Evolutionary conservation across 345 rosid species (phyloP).

Genomic region (Conringia planisiliqua): DNA sequence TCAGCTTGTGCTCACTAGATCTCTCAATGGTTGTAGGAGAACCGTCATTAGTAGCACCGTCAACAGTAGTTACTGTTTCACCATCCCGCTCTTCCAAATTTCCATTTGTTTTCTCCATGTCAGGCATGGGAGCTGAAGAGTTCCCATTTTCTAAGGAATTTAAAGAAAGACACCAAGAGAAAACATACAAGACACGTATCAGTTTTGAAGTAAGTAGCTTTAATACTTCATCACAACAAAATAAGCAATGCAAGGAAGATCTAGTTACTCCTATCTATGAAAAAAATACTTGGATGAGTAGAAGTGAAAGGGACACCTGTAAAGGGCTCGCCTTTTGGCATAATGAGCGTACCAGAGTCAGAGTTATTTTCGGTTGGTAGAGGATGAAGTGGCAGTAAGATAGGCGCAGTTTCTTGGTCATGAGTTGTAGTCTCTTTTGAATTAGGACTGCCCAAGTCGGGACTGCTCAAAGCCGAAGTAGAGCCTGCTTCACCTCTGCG

Average conservation of each 20-base stretch:
- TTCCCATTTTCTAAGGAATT: conserved; percentile 31
- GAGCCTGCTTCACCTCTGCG: conserved; percentile 51
- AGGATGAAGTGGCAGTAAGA: conserved; percentile 20
- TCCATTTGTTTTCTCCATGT: conserved; percentile 31
- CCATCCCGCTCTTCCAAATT: conserved; percentile 17
- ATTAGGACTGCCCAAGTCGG: conserved; percentile 26
- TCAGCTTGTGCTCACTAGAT: conserved; percentile 15
- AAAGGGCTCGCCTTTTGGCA: neutral
- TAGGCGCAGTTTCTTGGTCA: conserved; percentile 9
- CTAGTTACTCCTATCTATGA: neutral
- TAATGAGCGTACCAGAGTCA: neutral
- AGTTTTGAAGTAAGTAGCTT: neutral
- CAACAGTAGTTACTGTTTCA: conserved; percentile 6
- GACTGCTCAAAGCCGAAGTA: conserved; percentile 26
- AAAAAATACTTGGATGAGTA: neutral
- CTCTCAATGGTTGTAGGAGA: neutral
- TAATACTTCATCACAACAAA: neutral
- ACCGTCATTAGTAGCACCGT: neutral
- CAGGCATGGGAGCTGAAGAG: conserved; percentile 28
- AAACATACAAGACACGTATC: neutral
- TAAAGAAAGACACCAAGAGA: conserved; percentile 25
- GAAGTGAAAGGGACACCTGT: neutral
- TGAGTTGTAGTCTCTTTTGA: conserved; percentile 37
- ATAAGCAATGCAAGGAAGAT: conserved; percentile 1
- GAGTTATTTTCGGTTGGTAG: neutral